phyloP scores from a whole-genome alignment of 2,329 filamentous ascomycete genomes.

The Fusarium brevicatenulatum region DNA sequence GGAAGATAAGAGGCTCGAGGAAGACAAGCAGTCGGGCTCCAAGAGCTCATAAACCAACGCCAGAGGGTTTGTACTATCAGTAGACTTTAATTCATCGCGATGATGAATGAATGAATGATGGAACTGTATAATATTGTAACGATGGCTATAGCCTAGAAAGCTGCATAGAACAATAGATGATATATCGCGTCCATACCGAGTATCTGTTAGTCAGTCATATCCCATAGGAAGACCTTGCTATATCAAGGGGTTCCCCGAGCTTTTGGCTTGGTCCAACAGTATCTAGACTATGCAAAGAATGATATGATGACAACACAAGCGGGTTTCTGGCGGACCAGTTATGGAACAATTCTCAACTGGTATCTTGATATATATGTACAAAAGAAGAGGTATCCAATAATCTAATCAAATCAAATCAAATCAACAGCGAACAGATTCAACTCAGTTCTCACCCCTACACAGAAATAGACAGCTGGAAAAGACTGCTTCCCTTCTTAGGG shows the following conservation, averaged over 20 bases:
- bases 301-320: background rate
- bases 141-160: constrained; percentile 25
- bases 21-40: constrained; percentile 33
- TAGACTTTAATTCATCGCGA: constrained; percentile 6
- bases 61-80: background rate
- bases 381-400: constrained; percentile 20
- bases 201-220: too few species aligned
- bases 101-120: constrained; percentile 33
- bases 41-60: background rate
- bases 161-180: constrained; percentile 16
- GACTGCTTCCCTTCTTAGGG: constrained; percentile 31
- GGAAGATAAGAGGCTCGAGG: constrained; percentile 32
- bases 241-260: too few species aligned
- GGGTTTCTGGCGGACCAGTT: background rate
- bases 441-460: background rate
- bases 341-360: constrained; percentile 2
- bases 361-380: constrained; percentile 14
- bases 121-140: constrained; percentile 42
- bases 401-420: background rate
- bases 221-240: too few species aligned
- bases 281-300: background rate
- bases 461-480: constrained; percentile 34
- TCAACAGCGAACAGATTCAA: background rate
- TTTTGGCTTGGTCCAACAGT: too few species aligned
- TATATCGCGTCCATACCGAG: background rate